phyloP scores from a whole-genome alignment of 2,329 filamentous ascomycete species.

The Pseudogymnoascus sp. region DNA sequence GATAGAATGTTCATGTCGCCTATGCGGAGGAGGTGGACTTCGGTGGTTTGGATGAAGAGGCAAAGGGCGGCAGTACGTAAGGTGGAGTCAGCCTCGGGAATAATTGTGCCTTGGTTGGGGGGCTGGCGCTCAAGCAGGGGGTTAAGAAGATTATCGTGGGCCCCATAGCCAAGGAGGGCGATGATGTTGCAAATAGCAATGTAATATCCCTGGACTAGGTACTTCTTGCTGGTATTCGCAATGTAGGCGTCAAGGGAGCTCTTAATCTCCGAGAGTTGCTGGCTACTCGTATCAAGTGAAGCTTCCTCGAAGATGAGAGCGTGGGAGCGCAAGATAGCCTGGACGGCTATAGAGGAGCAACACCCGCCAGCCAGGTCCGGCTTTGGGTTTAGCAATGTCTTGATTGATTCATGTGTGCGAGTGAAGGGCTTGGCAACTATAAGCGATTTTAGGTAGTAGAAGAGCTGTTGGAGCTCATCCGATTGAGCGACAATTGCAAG shows the following conservation, averaged over 20 bases:
- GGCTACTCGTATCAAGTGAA: conserved; percentile 38
- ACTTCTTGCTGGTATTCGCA: conserved; percentile 36
- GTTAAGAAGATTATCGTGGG: conserved; percentile 18
- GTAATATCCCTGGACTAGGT: conserved; percentile 44
- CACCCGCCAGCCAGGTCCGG: no score
- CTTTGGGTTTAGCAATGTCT: no score
- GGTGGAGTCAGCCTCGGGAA: not conserved
- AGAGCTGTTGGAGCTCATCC: conserved; percentile 62
- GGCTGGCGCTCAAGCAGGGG: not conserved
- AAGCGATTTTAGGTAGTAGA: conserved; percentile 63
- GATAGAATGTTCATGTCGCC: conserved; percentile 25
- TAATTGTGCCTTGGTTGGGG: no score
- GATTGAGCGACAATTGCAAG: conserved; percentile 69
- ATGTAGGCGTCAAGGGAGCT: conserved; percentile 50
- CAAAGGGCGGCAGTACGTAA: no score
- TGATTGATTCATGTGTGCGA: no score
- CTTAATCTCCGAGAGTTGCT: conserved; percentile 43
- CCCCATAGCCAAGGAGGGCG: conserved; percentile 25
- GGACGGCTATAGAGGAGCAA: conserved; percentile 11
- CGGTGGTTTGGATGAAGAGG: no score
- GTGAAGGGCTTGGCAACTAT: no score
- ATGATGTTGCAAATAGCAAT: conserved; percentile 43
- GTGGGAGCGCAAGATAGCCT: conserved; percentile 53
- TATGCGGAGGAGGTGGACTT: conserved; percentile 16
- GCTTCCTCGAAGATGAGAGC: conserved; percentile 54